phyloP scores from a whole-genome alignment of 371 early-diverging fungal species.

The Mortierella sp. region DNA sequence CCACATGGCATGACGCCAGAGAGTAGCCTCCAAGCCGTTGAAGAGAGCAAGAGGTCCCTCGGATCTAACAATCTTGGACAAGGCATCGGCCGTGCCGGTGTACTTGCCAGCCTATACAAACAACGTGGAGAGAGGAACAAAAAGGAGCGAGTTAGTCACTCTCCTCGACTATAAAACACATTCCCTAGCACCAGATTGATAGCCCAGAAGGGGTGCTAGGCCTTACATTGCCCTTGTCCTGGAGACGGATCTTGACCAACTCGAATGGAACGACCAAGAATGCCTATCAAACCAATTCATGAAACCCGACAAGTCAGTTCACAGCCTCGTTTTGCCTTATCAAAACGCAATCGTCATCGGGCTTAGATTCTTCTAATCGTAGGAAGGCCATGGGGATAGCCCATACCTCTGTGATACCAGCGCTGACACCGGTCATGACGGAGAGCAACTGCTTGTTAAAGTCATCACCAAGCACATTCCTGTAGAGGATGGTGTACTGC shows the following conservation, averaged over 20 bases:
- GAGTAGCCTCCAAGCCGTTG: conserved; percentile 94
- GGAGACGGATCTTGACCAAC: conserved; percentile 95
- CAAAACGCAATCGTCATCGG: too few relatives aligned
- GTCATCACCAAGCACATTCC: conserved; percentile 73
- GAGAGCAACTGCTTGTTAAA: conserved; percentile 81
- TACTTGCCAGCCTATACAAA: conserved; percentile 39
- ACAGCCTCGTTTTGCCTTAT: too few relatives aligned
- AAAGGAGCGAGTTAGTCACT: conserved; percentile 6
- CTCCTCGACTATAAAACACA: conserved; percentile 8
- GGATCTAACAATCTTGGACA: conserved; percentile 28
- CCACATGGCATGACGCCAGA: conserved; percentile 97
- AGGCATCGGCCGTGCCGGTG: conserved; percentile 45
- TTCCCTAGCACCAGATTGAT: conserved; percentile 1
- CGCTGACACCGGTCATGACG: conserved; percentile 91
- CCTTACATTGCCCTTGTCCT: conserved; percentile 81
- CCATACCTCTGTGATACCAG: conserved; percentile 89
- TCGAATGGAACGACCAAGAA: conserved; percentile 92
- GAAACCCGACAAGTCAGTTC: not conserved
- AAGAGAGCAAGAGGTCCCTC: conserved; percentile 81
- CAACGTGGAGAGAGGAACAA: not conserved
- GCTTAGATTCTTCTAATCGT: too few relatives aligned
- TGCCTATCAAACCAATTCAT: conserved; percentile 55
- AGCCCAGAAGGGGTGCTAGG: not conserved
- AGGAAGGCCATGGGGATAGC: too few relatives aligned
- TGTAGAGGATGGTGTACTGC: conserved; percentile 81